Base-by-base conservation (phyloP, 208 protist species). In the Leishmania amazonensis region DNA sequence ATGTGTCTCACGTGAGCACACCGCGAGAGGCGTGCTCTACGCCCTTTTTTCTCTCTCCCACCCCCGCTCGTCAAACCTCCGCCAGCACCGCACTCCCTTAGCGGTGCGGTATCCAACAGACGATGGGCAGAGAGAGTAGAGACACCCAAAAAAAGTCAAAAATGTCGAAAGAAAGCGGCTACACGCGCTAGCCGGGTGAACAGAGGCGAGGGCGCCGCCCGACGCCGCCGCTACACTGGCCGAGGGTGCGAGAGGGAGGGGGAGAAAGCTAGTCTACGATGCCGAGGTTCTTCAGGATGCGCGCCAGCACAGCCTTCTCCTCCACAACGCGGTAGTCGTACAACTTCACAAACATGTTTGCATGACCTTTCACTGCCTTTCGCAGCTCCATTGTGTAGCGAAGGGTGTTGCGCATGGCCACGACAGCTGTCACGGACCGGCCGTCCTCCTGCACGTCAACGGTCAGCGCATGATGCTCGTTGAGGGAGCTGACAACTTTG, bases 361-460 rank as follows among this genome's bases (percentile, higher is more conserved):
- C 95, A 79, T 98, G 92, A 9, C 95, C 95, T 85, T 98, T 98
- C 70, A 95, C 93, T 4, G 85, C 90, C 79, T 90, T 96, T 24
- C 95, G 92, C 68, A 98, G 89, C 79, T 95, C 93, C 88, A 92
- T 94, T n/a, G 95, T 94, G 87, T 96, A 97, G 21, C 88, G 87
- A 51, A 96, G 87, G 53, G 93, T 93, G 73, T 97, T 96, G 21
- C 93, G 89, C 93, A 98, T 90, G 67, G 95, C 88, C 51, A 97
- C 87, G 3, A 93, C 85, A 4, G 95, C 95, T 76, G 75, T 83
- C 13, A 97, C 92, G 3, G 93, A 93, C n/a, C 85, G 87, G 42
- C 91, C 92, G 62, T 95, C 95, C 21, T 96, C 95, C 79, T 91
- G 88, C 71, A 96, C 90, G 35, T 96, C 93, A 28, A 98, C 91